Evolutionary conservation across 208 protist genomes (phyloP).

Genomic region (Trypanosoma platydactyli): DNA sequence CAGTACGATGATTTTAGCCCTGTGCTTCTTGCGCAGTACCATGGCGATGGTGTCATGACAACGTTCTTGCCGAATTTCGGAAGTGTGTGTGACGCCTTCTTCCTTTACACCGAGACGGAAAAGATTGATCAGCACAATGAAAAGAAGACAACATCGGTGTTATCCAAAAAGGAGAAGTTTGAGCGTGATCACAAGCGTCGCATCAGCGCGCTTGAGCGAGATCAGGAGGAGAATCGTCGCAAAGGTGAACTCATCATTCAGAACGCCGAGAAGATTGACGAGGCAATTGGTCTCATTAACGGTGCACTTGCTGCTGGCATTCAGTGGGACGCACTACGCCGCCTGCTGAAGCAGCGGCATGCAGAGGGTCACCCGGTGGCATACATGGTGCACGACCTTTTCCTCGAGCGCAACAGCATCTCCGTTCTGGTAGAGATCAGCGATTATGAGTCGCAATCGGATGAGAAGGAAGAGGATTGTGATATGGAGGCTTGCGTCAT

Average conservation of each 20-base stretch:
- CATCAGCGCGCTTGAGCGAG: slow-evolving; percentile 68
- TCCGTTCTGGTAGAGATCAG: slow-evolving; percentile 60
- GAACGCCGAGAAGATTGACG: slow-evolving; percentile 89
- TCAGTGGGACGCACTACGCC: slow-evolving; percentile 81
- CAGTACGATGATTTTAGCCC: slow-evolving; percentile 92
- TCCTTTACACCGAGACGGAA: slow-evolving; percentile 89
- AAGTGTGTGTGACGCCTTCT: slow-evolving; percentile 92
- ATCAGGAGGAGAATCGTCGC: slow-evolving; percentile 52
- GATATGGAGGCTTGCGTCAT: slow-evolving; percentile 68
- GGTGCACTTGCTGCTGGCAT: slow-evolving; percentile 76
- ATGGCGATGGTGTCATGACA: slow-evolving; percentile 32
- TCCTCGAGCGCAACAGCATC: slow-evolving; percentile 88
- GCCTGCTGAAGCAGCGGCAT: slow-evolving; percentile 82
- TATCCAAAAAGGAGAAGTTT: slow-evolving; percentile 93
- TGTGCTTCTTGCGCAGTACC: slow-evolving; percentile 85
- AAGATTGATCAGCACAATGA: slow-evolving; percentile 82
- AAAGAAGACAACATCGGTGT: slow-evolving; percentile 65
- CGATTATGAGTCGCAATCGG: slow-evolving; percentile 12
- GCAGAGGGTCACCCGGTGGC: slow-evolving; percentile 91
- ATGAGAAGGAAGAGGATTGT: slow-evolving; percentile 47
- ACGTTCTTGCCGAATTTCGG: slow-evolving; percentile 82
- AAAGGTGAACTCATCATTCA: slow-evolving; percentile 86
- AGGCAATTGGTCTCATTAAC: slow-evolving; percentile 88
- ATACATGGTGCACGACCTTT: slow-evolving; percentile 90
- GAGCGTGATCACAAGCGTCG: slow-evolving; percentile 84